Percentiles rank a stretch among this genome's conserved stretches.
These are phyloP conservation scores for Pseudogymnoascus sp. DNA, from an alignment of 2,329 filamentous ascomycete species.

Conservation along the genomic window DNA sequence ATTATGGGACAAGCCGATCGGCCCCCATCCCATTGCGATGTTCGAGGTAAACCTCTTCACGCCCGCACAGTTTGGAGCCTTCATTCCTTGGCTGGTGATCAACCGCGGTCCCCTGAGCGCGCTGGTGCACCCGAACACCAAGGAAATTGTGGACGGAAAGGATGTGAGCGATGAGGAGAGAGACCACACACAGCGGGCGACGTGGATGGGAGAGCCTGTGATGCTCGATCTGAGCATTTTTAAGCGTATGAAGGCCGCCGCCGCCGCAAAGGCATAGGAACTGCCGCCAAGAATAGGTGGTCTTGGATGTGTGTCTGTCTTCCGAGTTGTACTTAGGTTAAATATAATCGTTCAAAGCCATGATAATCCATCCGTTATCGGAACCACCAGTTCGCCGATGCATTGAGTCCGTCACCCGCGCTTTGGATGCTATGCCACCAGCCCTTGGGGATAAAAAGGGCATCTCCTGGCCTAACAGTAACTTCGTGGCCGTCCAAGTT, in stretches of 20 bases:
- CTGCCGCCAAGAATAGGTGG: neutral
- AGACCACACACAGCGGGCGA: slow-evolving; percentile 41
- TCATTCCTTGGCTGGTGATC: slow-evolving; percentile 76
- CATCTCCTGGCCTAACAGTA: slow-evolving; percentile 55
- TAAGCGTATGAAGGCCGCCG: slow-evolving; percentile 22
- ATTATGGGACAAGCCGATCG: slow-evolving; percentile 68
- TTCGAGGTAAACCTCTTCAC: slow-evolving; percentile 88
- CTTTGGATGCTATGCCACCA: slow-evolving; percentile 85
- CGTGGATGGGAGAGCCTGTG: slow-evolving; percentile 63
- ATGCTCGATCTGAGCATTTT: slow-evolving; percentile 50
- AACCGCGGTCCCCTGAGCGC: slow-evolving; percentile 72
- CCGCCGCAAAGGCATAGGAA: neutral
- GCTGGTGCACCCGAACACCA: slow-evolving; percentile 74
- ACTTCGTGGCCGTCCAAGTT: slow-evolving; percentile 28
- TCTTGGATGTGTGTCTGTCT: neutral
- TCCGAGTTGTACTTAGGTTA: neutral
- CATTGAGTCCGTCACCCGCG: slow-evolving; percentile 35
- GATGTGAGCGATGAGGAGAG: slow-evolving; percentile 21
- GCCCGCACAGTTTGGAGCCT: slow-evolving; percentile 80
- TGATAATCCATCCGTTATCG: slow-evolving; percentile 37
- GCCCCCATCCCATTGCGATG: slow-evolving; percentile 78
- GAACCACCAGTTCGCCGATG: slow-evolving; percentile 66
- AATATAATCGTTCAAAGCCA: neutral
- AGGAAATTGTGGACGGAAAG: slow-evolving; percentile 34
- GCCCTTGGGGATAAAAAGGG: slow-evolving; percentile 68